These are phyloP conservation scores for Amaranthus hypochondriacus DNA, from an alignment of 148 eudicot species.

Conservation along the genomic window DNA sequence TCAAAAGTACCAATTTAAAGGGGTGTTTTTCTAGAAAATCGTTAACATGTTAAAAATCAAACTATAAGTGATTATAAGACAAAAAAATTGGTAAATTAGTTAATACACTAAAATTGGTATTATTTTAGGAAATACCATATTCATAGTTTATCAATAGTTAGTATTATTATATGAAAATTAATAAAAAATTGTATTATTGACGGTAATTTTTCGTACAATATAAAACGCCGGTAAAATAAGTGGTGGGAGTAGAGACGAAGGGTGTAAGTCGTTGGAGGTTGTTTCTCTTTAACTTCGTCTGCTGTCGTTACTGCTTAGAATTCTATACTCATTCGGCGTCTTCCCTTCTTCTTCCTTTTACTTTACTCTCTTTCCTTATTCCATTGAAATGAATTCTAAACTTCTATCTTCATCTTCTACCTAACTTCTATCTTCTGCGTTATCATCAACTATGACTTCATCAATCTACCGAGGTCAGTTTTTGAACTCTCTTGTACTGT, in stretches of 20 bases:
- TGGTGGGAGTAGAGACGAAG: neutral
- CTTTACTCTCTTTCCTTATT: neutral
- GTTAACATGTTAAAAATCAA: too few relatives aligned
- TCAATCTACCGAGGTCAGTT: constrained; percentile 9
- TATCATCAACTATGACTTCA: constrained; percentile 13
- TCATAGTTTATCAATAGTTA: neutral
- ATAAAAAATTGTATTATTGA: too few relatives aligned
- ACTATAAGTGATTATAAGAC: neutral
- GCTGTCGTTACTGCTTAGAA: neutral
- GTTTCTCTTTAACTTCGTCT: neutral
- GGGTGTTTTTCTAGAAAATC: too few relatives aligned
- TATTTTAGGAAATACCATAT: neutral
- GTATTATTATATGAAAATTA: too few relatives aligned
- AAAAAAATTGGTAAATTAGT: neutral
- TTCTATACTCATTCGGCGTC: neutral
- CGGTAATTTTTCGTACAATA: too few relatives aligned
- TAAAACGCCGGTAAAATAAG: neutral
- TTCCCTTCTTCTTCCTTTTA: neutral
- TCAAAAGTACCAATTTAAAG: too few relatives aligned
- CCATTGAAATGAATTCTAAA: neutral
- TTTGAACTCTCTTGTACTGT: neutral
- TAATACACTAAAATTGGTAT: neutral
- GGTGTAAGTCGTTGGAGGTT: neutral
- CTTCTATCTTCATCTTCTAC: neutral
- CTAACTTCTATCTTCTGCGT: neutral